Base-by-base conservation (phyloP, 805 yeast species). In the Kluyveromyces aestuarii region DNA sequence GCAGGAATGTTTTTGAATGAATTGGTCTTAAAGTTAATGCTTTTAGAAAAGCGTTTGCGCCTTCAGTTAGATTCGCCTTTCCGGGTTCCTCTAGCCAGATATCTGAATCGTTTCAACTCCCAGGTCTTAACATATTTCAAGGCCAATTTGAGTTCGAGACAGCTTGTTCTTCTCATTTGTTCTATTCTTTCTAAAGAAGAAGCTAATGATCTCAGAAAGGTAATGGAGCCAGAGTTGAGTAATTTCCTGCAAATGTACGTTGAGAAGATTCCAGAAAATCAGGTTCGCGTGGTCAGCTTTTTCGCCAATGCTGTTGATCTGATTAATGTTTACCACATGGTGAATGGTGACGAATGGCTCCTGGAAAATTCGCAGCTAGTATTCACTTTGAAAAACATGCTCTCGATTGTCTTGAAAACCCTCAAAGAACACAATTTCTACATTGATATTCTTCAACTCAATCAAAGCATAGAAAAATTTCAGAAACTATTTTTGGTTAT, bases 1-100 rank as follows among this genome's bases (percentile, higher is more conserved):
- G 99, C 99, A 0, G 86, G 81, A 65, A 84, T 91, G 17, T 93
- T 88, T 58, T 80, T 95, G 81, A 91, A 87, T 46, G 96, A 89
- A 57, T 75, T 93, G 48, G 76, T 93, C 58, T 76, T 75, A 47
- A 83, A 91, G 4, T 75, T 93, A 49, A 78, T 84, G 54, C 81
- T 79, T 50, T 70, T 93, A 59, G 99, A 93, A 65, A 80, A 84
- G 2, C 84, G 83, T 51, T 71, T 93, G 57, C 84, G 96, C 49
- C 81, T 96, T 19, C 87, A 86, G 53, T 86, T 87, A 49, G 74
- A 74, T 40, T 87, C 97, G 1, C 97, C 98, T 3, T 90, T 93
- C 72, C 75, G 99, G 54, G 75, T 72, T n/a, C 96, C 99, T 2
- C 78, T 91, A 42, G 90, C 95, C 8, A 84, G 84, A 61, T 93